Evolutionary conservation across 495 filamentous ascomycete genomes (phyloP).

Genomic region (Neurospora sp.): DNA sequence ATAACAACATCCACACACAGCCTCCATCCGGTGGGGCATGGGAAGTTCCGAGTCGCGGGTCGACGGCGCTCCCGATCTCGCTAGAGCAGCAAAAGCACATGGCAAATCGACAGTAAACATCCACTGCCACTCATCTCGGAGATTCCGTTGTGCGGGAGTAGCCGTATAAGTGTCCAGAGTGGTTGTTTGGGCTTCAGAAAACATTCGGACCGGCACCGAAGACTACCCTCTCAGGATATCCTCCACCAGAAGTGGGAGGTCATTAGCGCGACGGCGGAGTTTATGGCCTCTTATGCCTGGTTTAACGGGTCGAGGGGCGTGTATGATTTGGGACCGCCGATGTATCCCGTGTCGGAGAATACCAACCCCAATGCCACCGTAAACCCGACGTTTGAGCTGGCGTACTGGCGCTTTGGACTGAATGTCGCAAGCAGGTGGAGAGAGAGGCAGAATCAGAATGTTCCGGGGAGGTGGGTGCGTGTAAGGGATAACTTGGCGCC

Average conservation of each 20-base stretch:
- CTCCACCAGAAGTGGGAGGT: slow-evolving; percentile 28
- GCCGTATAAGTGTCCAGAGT: background rate
- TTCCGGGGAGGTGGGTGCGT: slow-evolving; percentile 27
- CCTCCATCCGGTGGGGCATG: background rate
- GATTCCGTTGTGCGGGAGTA: background rate
- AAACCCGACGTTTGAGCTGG: slow-evolving; percentile 44
- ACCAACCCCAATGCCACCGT: slow-evolving; percentile 39
- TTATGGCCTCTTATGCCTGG: slow-evolving; percentile 41
- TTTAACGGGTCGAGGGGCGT: slow-evolving; percentile 32
- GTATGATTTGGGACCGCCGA: slow-evolving; percentile 43
- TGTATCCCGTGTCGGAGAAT: slow-evolving; percentile 44
- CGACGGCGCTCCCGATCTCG: background rate
- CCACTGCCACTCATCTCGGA: background rate
- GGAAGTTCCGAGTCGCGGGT: background rate
- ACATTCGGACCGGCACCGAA: background rate
- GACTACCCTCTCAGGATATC: slow-evolving; percentile 1
- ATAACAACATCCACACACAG: background rate
- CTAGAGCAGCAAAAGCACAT: background rate
- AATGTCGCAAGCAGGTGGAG: slow-evolving; percentile 33
- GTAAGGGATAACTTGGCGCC: slow-evolving; percentile 38
- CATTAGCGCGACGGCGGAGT: slow-evolving; percentile 36
- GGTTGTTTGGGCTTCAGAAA: background rate
- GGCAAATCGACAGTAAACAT: background rate
- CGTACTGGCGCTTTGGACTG: slow-evolving; percentile 43
- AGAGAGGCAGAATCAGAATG: slow-evolving; percentile 21